Percentiles rank a stretch among this genome's conserved stretches.
Evolutionary conservation across 352 stramenopile species (phyloP).

Genomic region (Pythium brachiatum): DNA sequence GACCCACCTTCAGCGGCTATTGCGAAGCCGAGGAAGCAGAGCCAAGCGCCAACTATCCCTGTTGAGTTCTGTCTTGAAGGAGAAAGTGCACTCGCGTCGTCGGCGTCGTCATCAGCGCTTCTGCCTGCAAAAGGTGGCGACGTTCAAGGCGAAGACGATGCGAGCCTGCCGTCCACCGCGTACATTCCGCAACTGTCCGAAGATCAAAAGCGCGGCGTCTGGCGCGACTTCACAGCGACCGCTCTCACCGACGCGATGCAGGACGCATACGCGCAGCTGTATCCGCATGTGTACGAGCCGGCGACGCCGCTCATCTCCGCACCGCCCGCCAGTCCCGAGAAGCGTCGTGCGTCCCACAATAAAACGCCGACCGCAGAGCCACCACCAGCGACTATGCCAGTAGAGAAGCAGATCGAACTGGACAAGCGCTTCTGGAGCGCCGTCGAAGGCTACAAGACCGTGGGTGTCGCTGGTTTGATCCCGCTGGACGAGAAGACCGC

Average conservation of each 20-base stretch:
- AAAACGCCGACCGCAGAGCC: not conserved
- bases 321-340: not conserved
- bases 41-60: not conserved
- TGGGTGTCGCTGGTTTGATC: constrained; percentile 30
- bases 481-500: constrained; percentile 37
- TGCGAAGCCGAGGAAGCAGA: not conserved
- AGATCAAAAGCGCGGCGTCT: constrained; percentile 37
- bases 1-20: not conserved
- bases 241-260: constrained; percentile 42
- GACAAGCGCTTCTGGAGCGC: constrained; percentile 66
- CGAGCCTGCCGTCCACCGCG: not conserved
- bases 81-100: not conserved
- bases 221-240: constrained; percentile 36
- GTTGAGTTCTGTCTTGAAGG: constrained; percentile 18
- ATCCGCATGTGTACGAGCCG: constrained; percentile 43
- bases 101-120: not conserved
- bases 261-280: constrained; percentile 60
- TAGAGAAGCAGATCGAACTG: constrained; percentile 23
- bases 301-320: constrained; percentile 1
- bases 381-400: not conserved
- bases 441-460: constrained; percentile 51
- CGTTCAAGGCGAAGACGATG: not conserved
- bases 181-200: constrained; percentile 27
- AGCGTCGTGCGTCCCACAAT: not conserved
- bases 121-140: not conserved